Conservation (phyloP, 495 filamentous ascomycete species). For the Amniculicola lignicola region DNA sequence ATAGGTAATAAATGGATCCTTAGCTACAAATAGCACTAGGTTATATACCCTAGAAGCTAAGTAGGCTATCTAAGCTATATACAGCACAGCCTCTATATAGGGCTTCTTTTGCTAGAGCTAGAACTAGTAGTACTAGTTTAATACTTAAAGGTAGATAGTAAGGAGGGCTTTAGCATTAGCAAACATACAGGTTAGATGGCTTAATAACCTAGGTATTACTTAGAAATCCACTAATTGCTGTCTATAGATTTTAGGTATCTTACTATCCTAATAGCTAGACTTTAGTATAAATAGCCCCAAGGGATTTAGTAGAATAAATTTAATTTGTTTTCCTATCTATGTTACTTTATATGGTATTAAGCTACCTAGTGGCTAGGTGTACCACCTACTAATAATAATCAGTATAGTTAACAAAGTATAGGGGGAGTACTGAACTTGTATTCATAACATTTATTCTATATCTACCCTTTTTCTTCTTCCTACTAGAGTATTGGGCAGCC, state of each 20-base stretch:
- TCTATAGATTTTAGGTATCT: not conserved
- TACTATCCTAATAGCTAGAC: not conserved
- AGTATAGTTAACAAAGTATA: not conserved
- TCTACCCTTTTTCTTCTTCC: no score
- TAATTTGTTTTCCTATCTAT: not conserved
- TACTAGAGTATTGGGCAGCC: no score
- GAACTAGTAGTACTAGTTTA: not conserved
- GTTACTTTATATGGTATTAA: not conserved
- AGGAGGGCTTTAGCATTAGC: not conserved
- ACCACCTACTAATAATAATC: not conserved
- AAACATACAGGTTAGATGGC: not conserved
- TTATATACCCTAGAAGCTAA: not conserved
- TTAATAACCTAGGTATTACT: not conserved
- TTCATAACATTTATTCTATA: not conserved
- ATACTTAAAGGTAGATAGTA: not conserved
- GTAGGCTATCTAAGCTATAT: not conserved
- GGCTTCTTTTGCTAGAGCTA: conserved; percentile 1
- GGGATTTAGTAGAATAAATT: no score
- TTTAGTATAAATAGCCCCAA: not conserved
- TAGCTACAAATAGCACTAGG: not conserved
- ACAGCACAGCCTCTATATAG: not conserved
- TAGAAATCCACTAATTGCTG: not conserved
- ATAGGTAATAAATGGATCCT: conserved; percentile 7
- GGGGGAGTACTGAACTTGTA: not conserved
- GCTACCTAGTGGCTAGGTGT: not conserved